Evolutionary conservation across 2,329 filamentous ascomycete species (phyloP), one percentile per base, ranked within the genome.

Genomic region (Pseudocercospora vitis): DNA sequence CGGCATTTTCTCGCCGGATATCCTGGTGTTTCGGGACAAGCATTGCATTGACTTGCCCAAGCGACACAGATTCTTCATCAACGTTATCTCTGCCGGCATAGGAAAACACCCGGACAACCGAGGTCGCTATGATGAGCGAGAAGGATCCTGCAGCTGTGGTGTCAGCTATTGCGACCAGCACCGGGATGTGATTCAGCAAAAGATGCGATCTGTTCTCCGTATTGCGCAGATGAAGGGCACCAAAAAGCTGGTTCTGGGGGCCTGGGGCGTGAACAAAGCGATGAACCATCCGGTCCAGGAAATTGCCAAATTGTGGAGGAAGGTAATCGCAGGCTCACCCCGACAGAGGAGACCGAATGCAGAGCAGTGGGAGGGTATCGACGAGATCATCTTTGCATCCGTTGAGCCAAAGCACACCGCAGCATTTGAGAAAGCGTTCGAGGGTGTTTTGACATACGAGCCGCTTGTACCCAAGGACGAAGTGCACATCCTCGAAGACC

Each of bases 251-350:
- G 79, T 87, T 0, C 71, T 86, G 0, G 84, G 84, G 0, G 82
- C 83, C 0, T 86, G 83, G 82, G 84, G 84, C 0, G 85, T 82
- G 55, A 83, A 83, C 2, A 81, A 81, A 0, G 83, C 84, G 53
- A 45, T 45, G 42, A 82, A 81, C 0, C 86, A 86, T 57, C 84
- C 83, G 0, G 76, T 83, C 0, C 70, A 70, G 1, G 81, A 86
- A 65, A 70, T 86, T 24, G 82, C 83, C 11, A 69, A 71, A 14
- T 75, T 78, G 0, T 87, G 83, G 78, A 73, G 71, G 55, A 75
- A 70, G 53, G 72, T 73, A 12, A 65, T 70, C 35, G 65, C 59
- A 6, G 67, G 67, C 23, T 58, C 59, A 29, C 57, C 62, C 18
- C 63, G 67, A n/a, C 67, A 70, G 42, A 55, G 65, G 52, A 61